A percentile compares a stretch with the other conserved stretches of the same genome.
Conservation (phyloP, 768 basidiomycete genomes). For the Termitomyces sp. region DNA sequence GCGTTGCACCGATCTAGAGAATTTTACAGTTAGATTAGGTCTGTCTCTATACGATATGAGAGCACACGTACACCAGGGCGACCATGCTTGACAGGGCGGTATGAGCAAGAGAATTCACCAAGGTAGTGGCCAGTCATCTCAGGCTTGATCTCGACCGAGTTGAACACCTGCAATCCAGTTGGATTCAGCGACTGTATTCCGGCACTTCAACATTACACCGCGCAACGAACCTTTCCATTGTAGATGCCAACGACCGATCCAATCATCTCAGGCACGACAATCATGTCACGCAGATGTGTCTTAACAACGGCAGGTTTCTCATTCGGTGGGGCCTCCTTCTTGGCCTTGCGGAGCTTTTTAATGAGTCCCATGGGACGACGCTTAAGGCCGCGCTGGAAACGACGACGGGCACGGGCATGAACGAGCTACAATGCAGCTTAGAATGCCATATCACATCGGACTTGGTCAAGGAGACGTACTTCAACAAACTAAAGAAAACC, state of each 20-base stretch:
- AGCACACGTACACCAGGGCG: constrained; percentile 84
- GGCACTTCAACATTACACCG: neutral
- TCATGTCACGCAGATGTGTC: constrained; percentile 99
- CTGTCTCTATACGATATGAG: neutral
- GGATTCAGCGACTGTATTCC: neutral
- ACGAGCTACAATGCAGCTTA: constrained; percentile 58
- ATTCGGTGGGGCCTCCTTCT: constrained; percentile 98
- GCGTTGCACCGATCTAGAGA: constrained; percentile 79
- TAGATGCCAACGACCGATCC: constrained; percentile 97
- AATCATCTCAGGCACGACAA: constrained; percentile 99
- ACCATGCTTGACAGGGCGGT: constrained; percentile 99
- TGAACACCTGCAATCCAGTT: constrained; percentile 58
- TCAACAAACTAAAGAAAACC: constrained; percentile 58
- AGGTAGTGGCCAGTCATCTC: constrained; percentile 99
- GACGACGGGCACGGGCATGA: constrained; percentile 95
- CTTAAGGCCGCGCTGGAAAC: constrained; percentile 99
- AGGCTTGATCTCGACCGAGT: constrained; percentile 98
- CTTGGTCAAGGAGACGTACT: constrained; percentile 35
- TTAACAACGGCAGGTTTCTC: constrained; percentile 99
- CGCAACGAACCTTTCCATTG: constrained; percentile 78
- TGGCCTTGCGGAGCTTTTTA: constrained; percentile 99
- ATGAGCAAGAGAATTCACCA: constrained; percentile 94
- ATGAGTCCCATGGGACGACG: constrained; percentile 97
- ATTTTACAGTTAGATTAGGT: constrained; percentile 9
- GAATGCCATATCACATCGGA: neutral